Conservation (phyloP, 306 rosid genomes). For the Cicer pinnatifidum region DNA sequence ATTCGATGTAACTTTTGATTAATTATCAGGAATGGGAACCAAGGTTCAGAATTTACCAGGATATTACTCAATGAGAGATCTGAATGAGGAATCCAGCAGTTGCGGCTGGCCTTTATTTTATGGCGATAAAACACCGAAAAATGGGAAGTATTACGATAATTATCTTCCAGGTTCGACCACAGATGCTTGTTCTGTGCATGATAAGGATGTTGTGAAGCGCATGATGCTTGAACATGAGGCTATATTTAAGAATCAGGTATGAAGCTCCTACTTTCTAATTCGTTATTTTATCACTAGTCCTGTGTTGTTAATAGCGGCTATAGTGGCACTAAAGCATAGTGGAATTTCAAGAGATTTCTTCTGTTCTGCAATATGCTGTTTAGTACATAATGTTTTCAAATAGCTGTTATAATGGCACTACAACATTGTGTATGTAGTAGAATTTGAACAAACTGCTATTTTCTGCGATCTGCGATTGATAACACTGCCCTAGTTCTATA, state of each 20-base stretch:
- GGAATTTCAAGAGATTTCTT: too few relatives aligned
- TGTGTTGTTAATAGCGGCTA: too few relatives aligned
- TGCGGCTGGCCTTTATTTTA: constrained; percentile 82
- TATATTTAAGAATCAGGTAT: constrained; percentile 79
- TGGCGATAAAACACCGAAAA: constrained; percentile 67
- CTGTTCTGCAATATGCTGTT: too few relatives aligned
- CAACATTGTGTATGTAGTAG: too few relatives aligned
- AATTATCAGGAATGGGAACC: constrained; percentile 92
- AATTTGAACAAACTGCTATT: too few relatives aligned
- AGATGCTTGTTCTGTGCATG: constrained; percentile 62
- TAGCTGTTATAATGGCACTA: too few relatives aligned
- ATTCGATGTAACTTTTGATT: constrained; percentile 36
- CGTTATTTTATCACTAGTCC: constrained; percentile 4
- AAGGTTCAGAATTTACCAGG: constrained; percentile 84
- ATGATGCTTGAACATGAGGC: constrained; percentile 94
- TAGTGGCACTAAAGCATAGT: too few relatives aligned
- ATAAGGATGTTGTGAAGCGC: constrained; percentile 77
- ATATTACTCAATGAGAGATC: constrained; percentile 90
- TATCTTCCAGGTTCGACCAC: constrained; percentile 54
- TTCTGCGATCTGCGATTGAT: too few relatives aligned
- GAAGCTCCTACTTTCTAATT: constrained; percentile 7
- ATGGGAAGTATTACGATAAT: constrained; percentile 68
- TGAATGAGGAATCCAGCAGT: constrained; percentile 89
- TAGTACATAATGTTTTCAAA: too few relatives aligned
- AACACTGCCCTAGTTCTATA: too few relatives aligned